These are phyloP conservation scores for Arthrobotrys musiformis DNA, from an alignment of 2,329 filamentous ascomycete genomes.

Conservation along the genomic window DNA sequence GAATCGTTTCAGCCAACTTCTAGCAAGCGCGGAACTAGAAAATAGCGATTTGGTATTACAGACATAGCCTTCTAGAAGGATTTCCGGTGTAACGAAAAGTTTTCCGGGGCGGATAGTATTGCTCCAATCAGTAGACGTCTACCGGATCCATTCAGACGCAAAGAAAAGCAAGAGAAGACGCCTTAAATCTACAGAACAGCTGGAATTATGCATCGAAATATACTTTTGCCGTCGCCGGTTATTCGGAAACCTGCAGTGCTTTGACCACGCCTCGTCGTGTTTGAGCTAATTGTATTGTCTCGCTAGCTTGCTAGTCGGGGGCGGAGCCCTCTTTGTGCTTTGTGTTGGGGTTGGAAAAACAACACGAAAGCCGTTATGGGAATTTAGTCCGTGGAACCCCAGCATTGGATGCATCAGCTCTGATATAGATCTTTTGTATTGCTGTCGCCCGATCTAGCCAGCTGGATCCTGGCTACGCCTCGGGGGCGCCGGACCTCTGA, in stretches of 20 bases:
- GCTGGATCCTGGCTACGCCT: conserved; percentile 35
- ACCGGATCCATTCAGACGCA: neutral
- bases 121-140: neutral
- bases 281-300: no score
- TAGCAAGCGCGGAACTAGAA: neutral
- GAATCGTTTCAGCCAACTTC: neutral
- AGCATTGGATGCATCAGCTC: conserved; percentile 16
- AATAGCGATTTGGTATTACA: neutral
- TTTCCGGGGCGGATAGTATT: conserved; percentile 1
- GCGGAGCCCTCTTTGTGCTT: conserved; percentile 17
- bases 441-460: conserved; percentile 21
- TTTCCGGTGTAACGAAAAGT: neutral
- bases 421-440: conserved; percentile 13
- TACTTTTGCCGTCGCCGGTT: conserved; percentile 1
- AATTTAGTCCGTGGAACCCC: conserved; percentile 2
- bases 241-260: conserved; percentile 1
- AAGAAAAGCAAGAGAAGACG: neutral
- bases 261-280: conserved; percentile 7
- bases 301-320: conserved; percentile 1
- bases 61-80: conserved; percentile 18
- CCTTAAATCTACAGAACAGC: neutral
- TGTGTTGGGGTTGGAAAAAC: conserved; percentile 26
- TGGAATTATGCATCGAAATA: neutral
- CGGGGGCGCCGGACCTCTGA: conserved; percentile 10
- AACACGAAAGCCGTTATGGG: conserved; percentile 14